A percentile compares a stretch with the other conserved stretches of the same genome.
phyloP scores from a whole-genome alignment of 768 basidiomycete species.

The Holtermannia corniformis region DNA sequence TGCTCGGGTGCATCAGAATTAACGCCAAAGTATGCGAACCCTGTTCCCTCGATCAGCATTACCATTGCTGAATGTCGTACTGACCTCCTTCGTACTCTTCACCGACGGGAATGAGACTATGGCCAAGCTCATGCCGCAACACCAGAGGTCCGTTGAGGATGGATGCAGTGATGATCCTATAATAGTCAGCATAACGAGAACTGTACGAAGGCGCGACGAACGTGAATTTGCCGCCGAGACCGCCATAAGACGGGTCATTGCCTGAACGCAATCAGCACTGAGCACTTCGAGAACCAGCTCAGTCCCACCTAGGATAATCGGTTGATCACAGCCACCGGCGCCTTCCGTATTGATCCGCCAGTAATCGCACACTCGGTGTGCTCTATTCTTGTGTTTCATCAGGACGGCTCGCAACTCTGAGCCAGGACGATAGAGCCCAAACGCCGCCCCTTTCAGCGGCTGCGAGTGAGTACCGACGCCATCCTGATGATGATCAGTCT shows the following conservation, averaged over 20 bases:
- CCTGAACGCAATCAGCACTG: slow-evolving; percentile 6
- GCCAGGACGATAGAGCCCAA: slow-evolving; percentile 38
- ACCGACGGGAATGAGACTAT: slow-evolving; percentile 35
- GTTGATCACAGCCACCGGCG: slow-evolving; percentile 36
- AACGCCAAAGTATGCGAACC: slow-evolving; percentile 31
- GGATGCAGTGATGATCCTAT: slow-evolving; percentile 37
- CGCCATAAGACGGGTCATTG: slow-evolving; percentile 37
- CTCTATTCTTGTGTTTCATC: slow-evolving; percentile 22
- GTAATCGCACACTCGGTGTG: slow-evolving; percentile 28
- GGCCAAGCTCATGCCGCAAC: slow-evolving; percentile 37
- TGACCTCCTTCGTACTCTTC: slow-evolving; percentile 40
- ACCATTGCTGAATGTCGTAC: background rate
- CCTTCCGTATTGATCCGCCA: slow-evolving; percentile 12
- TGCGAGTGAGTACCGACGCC: slow-evolving; percentile 31
- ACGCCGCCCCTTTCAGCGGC: slow-evolving; percentile 15
- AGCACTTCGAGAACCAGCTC: background rate
- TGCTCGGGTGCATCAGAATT: slow-evolving; percentile 22
- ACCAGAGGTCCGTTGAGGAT: slow-evolving; percentile 37
- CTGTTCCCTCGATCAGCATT: background rate
- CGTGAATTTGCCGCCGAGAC: slow-evolving; percentile 40
- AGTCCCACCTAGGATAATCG: slow-evolving; percentile 29
- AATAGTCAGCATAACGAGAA: background rate
- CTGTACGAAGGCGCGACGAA: slow-evolving; percentile 10
- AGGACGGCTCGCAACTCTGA: slow-evolving; percentile 36
- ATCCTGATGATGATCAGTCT: slow-evolving; percentile 13